These are phyloP conservation scores for Metschnikowia lunata DNA, from an alignment of 805 yeast species.

Conservation along the genomic window DNA sequence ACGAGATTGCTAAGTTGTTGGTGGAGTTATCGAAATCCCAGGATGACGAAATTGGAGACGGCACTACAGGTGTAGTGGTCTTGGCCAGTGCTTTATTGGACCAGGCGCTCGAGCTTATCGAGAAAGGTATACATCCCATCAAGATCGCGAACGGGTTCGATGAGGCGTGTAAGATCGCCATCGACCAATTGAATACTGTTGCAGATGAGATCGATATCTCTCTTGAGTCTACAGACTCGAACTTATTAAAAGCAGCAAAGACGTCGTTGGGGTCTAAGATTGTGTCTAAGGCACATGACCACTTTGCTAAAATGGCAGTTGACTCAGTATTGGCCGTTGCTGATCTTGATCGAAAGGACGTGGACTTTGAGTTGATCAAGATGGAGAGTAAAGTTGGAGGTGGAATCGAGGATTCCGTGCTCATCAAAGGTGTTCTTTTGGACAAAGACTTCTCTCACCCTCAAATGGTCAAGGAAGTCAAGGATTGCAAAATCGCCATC, in stretches of 20 bases:
- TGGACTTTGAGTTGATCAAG: constrained; percentile 93
- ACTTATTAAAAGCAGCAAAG: constrained; percentile 84
- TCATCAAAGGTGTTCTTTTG: constrained; percentile 86
- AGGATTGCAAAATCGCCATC: constrained; percentile 85
- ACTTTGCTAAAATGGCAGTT: constrained; percentile 95
- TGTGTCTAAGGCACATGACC: constrained; percentile 89
- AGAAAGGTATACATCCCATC: constrained; percentile 96
- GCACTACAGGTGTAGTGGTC: constrained; percentile 98
- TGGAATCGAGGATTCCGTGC: constrained; percentile 73
- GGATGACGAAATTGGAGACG: constrained; percentile 98
- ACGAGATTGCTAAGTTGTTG: constrained; percentile 90
- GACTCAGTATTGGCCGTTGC: constrained; percentile 92
- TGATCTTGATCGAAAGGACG: constrained; percentile 88
- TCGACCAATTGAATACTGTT: constrained; percentile 64
- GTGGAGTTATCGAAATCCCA: constrained; percentile 93
- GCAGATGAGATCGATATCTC: constrained; percentile 62
- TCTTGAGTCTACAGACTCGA: constrained; percentile 45
- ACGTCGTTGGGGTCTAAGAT: constrained; percentile 94
- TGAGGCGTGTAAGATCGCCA: constrained; percentile 91
- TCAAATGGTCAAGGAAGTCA: constrained; percentile 85
- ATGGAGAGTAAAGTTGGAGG: constrained; percentile 97
- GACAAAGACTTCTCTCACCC: constrained; percentile 98
- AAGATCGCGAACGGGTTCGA: constrained; percentile 96
- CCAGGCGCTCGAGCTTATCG: constrained; percentile 90
- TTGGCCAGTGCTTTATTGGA: constrained; percentile 91